These are phyloP conservation scores for Xylaria digitata DNA, from an alignment of 2,329 filamentous ascomycete genomes.

Conservation along the genomic window DNA sequence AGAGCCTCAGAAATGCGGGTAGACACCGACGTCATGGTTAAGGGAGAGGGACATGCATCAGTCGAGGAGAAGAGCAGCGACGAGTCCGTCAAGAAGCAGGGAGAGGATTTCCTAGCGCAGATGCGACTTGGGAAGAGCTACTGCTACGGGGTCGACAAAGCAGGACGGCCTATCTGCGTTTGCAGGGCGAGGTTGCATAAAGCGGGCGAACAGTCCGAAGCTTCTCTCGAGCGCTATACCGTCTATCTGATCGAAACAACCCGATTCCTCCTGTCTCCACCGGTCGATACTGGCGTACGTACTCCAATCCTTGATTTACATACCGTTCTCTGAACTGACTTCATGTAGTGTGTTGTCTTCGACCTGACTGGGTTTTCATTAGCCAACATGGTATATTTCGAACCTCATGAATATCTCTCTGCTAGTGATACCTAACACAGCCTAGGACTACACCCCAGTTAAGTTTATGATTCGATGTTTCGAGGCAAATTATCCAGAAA, in stretches of 20 bases:
- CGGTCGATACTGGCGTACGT: slow-evolving; percentile 91
- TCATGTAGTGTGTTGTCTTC: slow-evolving; percentile 82
- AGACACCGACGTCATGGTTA: slow-evolving; percentile 85
- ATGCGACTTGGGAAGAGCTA: slow-evolving; percentile 93
- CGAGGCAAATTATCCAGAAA: slow-evolving; percentile 98
- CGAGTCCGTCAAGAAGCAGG: slow-evolving; percentile 71
- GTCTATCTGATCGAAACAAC: slow-evolving; percentile 95
- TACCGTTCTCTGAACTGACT: slow-evolving; percentile 1
- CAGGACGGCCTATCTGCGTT: slow-evolving; percentile 86
- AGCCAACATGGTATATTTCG: slow-evolving; percentile 82
- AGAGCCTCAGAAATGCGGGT: slow-evolving; percentile 84
- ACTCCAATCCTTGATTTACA: neutral
- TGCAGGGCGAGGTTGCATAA: slow-evolving; percentile 86
- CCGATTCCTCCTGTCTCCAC: slow-evolving; percentile 81
- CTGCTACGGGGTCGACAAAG: slow-evolving; percentile 86
- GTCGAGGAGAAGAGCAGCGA: slow-evolving; percentile 69
- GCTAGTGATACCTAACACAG: slow-evolving; percentile 39
- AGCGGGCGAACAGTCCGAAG: slow-evolving; percentile 82
- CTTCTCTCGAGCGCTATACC: slow-evolving; percentile 87
- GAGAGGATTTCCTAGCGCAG: slow-evolving; percentile 83
- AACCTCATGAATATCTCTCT: neutral
- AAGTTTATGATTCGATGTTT: slow-evolving; percentile 99
- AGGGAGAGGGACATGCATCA: slow-evolving; percentile 77
- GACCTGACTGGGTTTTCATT: slow-evolving; percentile 95
- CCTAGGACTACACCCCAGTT: slow-evolving; percentile 87